Base-by-base conservation (phyloP, 306 rosid genomes). In the Quercus berberidifolia region DNA sequence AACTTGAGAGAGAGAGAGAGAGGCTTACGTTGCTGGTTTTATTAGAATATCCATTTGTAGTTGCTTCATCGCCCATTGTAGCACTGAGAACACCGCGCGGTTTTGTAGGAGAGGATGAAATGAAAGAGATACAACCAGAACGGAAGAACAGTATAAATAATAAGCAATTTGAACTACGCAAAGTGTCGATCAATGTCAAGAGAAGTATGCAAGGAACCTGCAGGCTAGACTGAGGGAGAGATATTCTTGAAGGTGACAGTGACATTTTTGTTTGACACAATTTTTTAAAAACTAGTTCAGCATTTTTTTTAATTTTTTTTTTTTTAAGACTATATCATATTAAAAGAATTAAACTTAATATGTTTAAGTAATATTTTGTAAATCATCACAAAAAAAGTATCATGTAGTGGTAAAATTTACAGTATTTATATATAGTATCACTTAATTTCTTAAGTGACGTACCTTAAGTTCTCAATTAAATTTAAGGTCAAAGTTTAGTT, bases 21-120 rank as follows among this genome's bases (percentile, higher is more conserved):
- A 28, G 68, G 69, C 89, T 73, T 72, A 88, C 88, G 65, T 65
- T 46, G 76, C 10, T 28, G 8, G 25, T 25, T 28, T 17, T 76
- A 25, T 38, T 63, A 59, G 17, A 76, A 23, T 70, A 71, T 57
- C 18, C 67, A 60, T 73, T 73, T 9, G 28, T 15, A 18, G 82
- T 52, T 41, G 78, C 75, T 31, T 75, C 35, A 43, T 13, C 52
- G 77, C 35, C 65, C 83, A 78, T 83, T 25, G 62, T 6, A 51
- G 21, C 19, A 33, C 31, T n/a, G 58, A 43, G 51, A 55, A 38
- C 69, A 12, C 28, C 13, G 13, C 17, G 26, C 5, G 28, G n/a
- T 58, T 18, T 25, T 51, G 43, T 5, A 18, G 23, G 19, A 78
- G 76, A 71, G 62, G 64, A 52, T 18, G 52, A 69, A 59, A 41